A percentile compares a stretch with the other conserved stretches of the same genome.
phyloP scores from a whole-genome alignment of 1,284 basidiomycete genomes.

The Cystobasidium sp. region DNA sequence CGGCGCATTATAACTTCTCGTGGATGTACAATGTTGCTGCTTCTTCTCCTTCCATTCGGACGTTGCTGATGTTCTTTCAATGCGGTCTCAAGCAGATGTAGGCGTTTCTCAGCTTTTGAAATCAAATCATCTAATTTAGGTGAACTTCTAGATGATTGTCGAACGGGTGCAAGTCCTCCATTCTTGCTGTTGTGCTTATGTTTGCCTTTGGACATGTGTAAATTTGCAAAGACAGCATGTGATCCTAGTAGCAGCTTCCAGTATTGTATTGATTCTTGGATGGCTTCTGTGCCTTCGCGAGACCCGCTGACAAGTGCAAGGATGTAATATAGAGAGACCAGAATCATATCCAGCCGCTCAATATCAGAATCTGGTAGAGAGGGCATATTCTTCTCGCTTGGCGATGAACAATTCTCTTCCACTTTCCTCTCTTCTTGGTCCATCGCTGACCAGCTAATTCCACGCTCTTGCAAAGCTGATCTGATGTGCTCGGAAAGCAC shows the following conservation, averaged over 20 bases:
- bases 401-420: neutral
- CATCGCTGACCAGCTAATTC: neutral
- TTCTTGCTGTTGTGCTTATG: neutral
- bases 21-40: neutral
- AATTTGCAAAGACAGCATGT: neutral
- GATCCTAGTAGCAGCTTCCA: constrained; percentile 43
- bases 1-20: constrained; percentile 1
- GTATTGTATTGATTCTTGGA: constrained; percentile 5
- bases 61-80: neutral
- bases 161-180: neutral
- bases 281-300: constrained; percentile 45
- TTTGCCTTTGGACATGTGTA: constrained; percentile 15
- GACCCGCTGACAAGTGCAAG: constrained; percentile 32
- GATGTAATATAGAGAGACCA: constrained; percentile 14
- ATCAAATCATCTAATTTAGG: constrained; percentile 49
- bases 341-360: neutral
- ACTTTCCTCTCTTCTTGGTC: neutral
- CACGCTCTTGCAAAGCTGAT: neutral
- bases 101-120: constrained; percentile 43
- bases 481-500: neutral
- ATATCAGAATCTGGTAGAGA: neutral
- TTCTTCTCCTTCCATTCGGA: neutral
- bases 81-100: constrained; percentile 39
- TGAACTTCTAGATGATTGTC: constrained; percentile 39
- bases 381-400: too few species aligned